These are phyloP conservation scores for Ottelia alismoides DNA, from an alignment of 106 monocot genomes.

Conservation along the genomic window DNA sequence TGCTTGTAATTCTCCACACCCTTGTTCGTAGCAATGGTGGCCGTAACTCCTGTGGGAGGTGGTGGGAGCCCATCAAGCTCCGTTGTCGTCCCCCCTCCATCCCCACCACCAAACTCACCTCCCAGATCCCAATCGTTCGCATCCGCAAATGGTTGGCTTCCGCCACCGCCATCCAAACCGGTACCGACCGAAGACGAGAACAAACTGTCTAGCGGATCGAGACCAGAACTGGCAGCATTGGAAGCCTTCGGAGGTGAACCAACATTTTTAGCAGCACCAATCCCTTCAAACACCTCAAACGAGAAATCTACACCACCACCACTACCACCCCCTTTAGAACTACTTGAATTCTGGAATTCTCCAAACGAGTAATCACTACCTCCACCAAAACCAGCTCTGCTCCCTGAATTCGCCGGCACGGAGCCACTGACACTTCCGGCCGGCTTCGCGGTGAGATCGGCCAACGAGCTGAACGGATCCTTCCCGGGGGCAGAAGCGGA, in stretches of 20 bases:
- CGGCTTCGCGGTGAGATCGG: conserved; percentile 36
- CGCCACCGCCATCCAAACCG: conserved; percentile 1
- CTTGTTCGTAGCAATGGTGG: conserved; percentile 42
- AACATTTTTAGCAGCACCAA: too few relatives aligned
- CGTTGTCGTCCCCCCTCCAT: conserved; percentile 46
- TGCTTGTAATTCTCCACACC: conserved; percentile 88
- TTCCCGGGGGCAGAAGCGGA: conserved; percentile 9
- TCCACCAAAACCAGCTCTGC: conserved; percentile 1
- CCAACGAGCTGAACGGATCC: conserved; percentile 75
- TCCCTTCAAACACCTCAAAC: too few relatives aligned
- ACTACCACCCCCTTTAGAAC: conserved; percentile 9
- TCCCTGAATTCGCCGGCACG: conserved; percentile 2
- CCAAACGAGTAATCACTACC: conserved; percentile 19
- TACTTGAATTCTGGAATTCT: conserved; percentile 28
- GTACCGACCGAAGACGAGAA: conserved; percentile 31
- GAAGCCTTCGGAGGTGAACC: conserved; percentile 1
- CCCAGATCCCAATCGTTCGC: conserved; percentile 84
- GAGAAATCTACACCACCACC: conserved; percentile 11
- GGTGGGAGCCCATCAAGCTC: conserved; percentile 94
- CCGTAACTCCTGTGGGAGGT: conserved; percentile 65
- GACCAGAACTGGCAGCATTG: conserved; percentile 4
- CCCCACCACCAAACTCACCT: conserved; percentile 48
- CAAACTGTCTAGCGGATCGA: conserved; percentile 57
- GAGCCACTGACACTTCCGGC: conserved; percentile 15
- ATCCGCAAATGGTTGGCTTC: conserved; percentile 20